Evolutionary conservation across 2,329 filamentous ascomycete species (phyloP), one percentile per base, ranked within the genome.

Genomic region (Fusarium coffeatum): DNA sequence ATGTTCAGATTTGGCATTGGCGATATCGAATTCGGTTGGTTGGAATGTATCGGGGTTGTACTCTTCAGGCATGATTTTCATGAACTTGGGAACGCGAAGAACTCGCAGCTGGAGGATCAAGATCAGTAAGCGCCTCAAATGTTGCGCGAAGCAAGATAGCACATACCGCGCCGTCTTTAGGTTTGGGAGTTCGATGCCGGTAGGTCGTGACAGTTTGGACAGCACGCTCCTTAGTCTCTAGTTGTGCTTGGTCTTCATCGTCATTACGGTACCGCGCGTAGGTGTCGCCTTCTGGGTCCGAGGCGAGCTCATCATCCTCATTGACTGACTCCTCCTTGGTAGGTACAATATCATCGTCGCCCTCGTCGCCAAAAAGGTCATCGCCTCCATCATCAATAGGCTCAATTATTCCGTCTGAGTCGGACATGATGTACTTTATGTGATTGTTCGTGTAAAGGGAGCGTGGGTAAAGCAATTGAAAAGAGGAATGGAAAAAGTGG

Each of bases 61-160:
- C 65, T 88, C 85, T 64, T 87, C 86, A 20, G 92, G 90, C 43
- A 92, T 85, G 68, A 94, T 85, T 54, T 87, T 88, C 73, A 95
- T 82, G 80, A 94, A 94, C 23, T 87, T 86, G 30, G 92, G 92
- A 3, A 95, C 85, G 71, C 89, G 90, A 73, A 94, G 80, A 8
- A 91, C 84, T 78, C 91, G 90, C 50, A 93, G 83, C 90, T 93
- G 51, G n/a, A 32, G 8, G 4, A 20, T 20, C n/a, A 20, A 41
- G n/a, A 34, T 72, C 34, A 72, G 69, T 15, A 27, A 51, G 23
- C 57, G 28, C 25, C 48, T 37, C 18, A 6, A 25, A 37, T n/a
- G 8, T 23, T 34, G 41, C 40, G n/a, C 50, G 28, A 42, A 34
- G 27, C 12, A 55, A 42, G 16, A 48, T 34, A 46, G 40, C 2